Base-by-base conservation (phyloP, 2,329 filamentous ascomycete species). In the Aureobasidium vineae region DNA sequence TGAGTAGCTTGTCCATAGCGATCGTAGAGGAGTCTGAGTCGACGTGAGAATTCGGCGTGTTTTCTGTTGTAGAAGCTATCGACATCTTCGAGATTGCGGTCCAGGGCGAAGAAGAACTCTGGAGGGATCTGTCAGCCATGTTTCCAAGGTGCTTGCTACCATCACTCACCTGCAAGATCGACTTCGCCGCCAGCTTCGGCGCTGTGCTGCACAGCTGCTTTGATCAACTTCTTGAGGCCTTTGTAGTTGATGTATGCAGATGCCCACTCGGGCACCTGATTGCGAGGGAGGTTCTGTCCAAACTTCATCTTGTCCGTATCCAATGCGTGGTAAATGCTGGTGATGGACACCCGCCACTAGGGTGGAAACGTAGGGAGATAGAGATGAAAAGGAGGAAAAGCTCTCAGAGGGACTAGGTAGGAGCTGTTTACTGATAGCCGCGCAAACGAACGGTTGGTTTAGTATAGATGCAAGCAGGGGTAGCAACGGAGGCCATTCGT, bases 31-130 rank as follows among this genome's bases (percentile, higher is more conserved):
- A 97, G 85, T 71, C 91, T 92, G 71, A 98, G 82, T 41, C 94
- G 88, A 68, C 95, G 89, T 43, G 89, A 88, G 69, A 89, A 89
- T 72, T 98, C 94, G 69, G 87, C 85, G 74, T 92, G 92, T 77
- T 97, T 97, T 77, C 93, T 96, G 81, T 96, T 97, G 83, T 97
- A 98, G 78, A 99, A 98, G 61, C 86, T 86, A 78, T 97, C 92
- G 77, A 99, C 94, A 79, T 96, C 90, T 82, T 99, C 95, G 74
- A 99, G 88, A 76, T 98, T 97, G 73, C 95, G 91, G 77, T 99
- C 95, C 77, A 99, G 88, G 70, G 90, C 91, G 78, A 94, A 97
- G 82, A 97, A 97, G 84, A 99, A 97, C 78, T 93, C 95, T 97
- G 26, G 81, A 60, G 61, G 40, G 5, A 54, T n/a, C 19, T 49